A percentile compares a stretch with the other conserved stretches of the same genome.
Evolutionary conservation across 257 asterid genomes (phyloP).

Genomic region (Fraxinus anomala): DNA sequence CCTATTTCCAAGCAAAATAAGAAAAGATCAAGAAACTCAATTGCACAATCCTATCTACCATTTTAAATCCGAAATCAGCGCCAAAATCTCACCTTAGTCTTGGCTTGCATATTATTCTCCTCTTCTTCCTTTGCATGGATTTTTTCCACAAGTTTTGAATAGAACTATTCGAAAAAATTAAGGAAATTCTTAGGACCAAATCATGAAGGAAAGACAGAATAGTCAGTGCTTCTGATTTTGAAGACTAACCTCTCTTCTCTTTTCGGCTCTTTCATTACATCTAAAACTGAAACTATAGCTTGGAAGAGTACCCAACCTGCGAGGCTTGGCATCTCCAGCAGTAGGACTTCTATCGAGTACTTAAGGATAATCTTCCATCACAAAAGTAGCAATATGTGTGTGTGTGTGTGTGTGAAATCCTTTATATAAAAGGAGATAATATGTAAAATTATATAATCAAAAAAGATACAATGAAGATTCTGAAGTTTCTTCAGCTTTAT

Average conservation of each 20-base stretch:
- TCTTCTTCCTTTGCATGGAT: slow-evolving; percentile 91
- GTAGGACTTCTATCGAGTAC: slow-evolving; percentile 58
- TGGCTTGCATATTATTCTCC: slow-evolving; percentile 70
- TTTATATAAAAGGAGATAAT: slow-evolving; percentile 2
- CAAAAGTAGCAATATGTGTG: neutral
- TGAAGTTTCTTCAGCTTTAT: slow-evolving; percentile 26
- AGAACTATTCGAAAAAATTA: slow-evolving; percentile 53
- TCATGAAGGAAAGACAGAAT: slow-evolving; percentile 8
- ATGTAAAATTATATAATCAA: neutral
- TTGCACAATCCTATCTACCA: slow-evolving; percentile 3
- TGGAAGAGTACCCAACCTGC: slow-evolving; percentile 73
- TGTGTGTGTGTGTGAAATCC: neutral
- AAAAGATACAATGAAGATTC: slow-evolving; percentile 33
- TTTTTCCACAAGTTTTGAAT: slow-evolving; percentile 89
- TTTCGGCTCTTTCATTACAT: slow-evolving; percentile 97
- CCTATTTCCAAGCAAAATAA: slow-evolving; percentile 49
- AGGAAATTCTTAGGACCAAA: slow-evolving; percentile 23
- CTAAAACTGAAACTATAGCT: slow-evolving; percentile 74
- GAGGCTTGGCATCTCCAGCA: slow-evolving; percentile 62
- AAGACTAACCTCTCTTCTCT: slow-evolving; percentile 79
- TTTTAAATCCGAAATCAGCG: slow-evolving; percentile 2
- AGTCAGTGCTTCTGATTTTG: neutral
- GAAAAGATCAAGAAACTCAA: slow-evolving; percentile 10
- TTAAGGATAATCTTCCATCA: slow-evolving; percentile 49
- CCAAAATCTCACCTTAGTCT: slow-evolving; percentile 56